A percentile compares a stretch with the other conserved stretches of the same genome.
Conservation (phyloP, 495 filamentous ascomycete genomes). For the Aspergillus sclerotiicarbonarius region DNA sequence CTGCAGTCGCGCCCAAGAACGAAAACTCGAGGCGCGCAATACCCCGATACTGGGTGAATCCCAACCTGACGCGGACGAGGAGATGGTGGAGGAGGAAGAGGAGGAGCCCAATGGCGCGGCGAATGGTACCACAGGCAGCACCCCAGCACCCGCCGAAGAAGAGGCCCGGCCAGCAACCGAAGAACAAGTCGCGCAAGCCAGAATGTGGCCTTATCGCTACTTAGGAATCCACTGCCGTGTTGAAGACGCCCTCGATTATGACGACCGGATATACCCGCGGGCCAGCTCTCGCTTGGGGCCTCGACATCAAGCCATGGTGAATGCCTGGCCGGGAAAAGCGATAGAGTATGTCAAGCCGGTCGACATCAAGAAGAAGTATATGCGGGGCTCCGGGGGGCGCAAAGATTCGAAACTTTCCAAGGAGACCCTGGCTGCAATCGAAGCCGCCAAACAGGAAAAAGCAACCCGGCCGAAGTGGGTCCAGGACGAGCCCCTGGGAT, state of each 20-base stretch:
- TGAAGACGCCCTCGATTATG: slow-evolving; percentile 95
- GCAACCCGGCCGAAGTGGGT: slow-evolving; percentile 89
- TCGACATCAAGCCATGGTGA: slow-evolving; percentile 85
- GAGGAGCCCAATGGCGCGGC: slow-evolving; percentile 53
- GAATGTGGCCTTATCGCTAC: slow-evolving; percentile 95
- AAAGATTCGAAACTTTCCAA: slow-evolving; percentile 72
- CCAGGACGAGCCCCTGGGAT: slow-evolving; percentile 85
- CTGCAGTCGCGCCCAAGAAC: slow-evolving; percentile 90
- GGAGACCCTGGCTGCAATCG: slow-evolving; percentile 72
- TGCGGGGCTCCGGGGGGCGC: slow-evolving; percentile 60
- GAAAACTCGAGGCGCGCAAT: slow-evolving; percentile 85
- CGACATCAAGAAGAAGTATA: slow-evolving; percentile 76
- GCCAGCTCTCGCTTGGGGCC: slow-evolving; percentile 91
- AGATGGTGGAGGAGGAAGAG: slow-evolving; percentile 73
- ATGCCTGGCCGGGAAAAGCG: slow-evolving; percentile 76
- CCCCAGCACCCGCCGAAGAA: slow-evolving; percentile 53
- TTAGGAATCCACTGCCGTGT: slow-evolving; percentile 93
- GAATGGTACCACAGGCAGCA: slow-evolving; percentile 56
- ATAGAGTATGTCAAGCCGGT: slow-evolving; percentile 86
- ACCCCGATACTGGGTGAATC: slow-evolving; percentile 63
- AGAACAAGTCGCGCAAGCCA: slow-evolving; percentile 88
- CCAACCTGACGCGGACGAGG: slow-evolving; percentile 69
- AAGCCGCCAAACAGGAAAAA: slow-evolving; percentile 72
- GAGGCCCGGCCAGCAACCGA: slow-evolving; percentile 69
- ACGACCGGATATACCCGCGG: slow-evolving; percentile 95